Evolutionary conservation across 345 rosid genomes (phyloP), one percentile per base, ranked within the genome.

Genomic region (Gossypium turneri): DNA sequence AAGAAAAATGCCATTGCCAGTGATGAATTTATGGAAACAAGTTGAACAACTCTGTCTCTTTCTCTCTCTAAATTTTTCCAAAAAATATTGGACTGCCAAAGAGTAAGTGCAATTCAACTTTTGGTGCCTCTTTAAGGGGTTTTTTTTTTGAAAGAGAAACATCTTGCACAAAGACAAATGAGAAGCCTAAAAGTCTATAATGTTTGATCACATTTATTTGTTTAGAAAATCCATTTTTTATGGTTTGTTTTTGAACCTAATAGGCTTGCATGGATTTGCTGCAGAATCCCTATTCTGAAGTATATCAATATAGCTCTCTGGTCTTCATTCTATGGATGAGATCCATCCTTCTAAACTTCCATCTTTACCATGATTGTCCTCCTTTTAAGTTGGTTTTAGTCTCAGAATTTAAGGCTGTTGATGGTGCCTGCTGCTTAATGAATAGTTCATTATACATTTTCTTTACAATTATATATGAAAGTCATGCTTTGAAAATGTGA

Each of bases 331-430:
- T 43, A 5, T 44, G 47, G 70, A 3, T 20, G 38, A 48, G 72
- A 50, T 48, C 50, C 22, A 48, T 48, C 50, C 57, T 24, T 24
- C 19, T 12, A 10, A 19, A 67, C 20, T 47, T 45, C 29, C 34
- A 66, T 45, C 71, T 27, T 67, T 67, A 67, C 20, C 72, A 48
- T 67, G 41, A 67, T 67, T 67, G 38, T 20, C 11, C 70, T 45
- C 19, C n/a, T 22, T 29, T 67, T 55, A n/a, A 17, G 12, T 67
- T 22, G 71, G n/a, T 68, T 50, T 68, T 68, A 50, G 4, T 34
- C 6, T 34, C 38, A 34, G 38, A 34, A 34, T 25, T 50, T 15
- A 68, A 68, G 19, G 72, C 9, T 48, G 34, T 50, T 48, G 20
- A 16, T 67, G 38, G 20, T 67, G 22, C 11, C 20, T 47, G 5